Base-by-base conservation (phyloP, 176 grass and related monocot genomes). In the Aegilops tauschii region DNA sequence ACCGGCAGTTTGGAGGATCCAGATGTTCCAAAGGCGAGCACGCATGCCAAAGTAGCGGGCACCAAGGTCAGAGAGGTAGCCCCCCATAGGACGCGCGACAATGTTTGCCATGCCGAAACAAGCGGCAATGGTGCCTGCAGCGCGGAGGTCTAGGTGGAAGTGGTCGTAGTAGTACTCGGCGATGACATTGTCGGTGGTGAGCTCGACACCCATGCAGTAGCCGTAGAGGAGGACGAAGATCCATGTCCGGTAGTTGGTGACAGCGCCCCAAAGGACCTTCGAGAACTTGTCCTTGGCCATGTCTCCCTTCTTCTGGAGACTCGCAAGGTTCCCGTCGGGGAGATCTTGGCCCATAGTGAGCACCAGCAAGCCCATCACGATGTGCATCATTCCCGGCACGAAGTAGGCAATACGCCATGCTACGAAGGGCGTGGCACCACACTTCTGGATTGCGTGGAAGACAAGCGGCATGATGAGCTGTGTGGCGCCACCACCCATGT, bases 381-480 rank as follows among this genome's bases (percentile, higher is more conserved):
- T 4, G 79, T 98, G 96, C 84, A 98, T 85, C 8, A 5, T 5
- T 0, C 96, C 96, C 0, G 96, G 96, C 1, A 95, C 84, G 58
- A 98, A 98, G 91, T 92, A 98, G 21, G 95, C 91, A 1, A 98
- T 31, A 5, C 95, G 83, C 95, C 95, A 98, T 3, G 95, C 95
- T 0, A 83, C 79, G 63, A 98, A 98, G 0, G 93, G 44, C 0
- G 91, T 80, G 8, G 90, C 87, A 21, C 95, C 95, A 9, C 87
- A 85, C 69, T 86, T 87, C 34, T 83, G 79, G 62, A 98, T 94
- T 12, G 59, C 52, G 17, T 98, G 91, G 89, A 95, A 98, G 11
- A 95, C 96, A 1, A 98, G 86, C 4, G 93, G 96, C 96, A 98
- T 98, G 88, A 95, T 83, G n/a, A 95, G 92, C 59, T 98, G 96